Base-by-base conservation (phyloP, 2,329 filamentous ascomycete genomes). In the Neobulgaria alba region DNA sequence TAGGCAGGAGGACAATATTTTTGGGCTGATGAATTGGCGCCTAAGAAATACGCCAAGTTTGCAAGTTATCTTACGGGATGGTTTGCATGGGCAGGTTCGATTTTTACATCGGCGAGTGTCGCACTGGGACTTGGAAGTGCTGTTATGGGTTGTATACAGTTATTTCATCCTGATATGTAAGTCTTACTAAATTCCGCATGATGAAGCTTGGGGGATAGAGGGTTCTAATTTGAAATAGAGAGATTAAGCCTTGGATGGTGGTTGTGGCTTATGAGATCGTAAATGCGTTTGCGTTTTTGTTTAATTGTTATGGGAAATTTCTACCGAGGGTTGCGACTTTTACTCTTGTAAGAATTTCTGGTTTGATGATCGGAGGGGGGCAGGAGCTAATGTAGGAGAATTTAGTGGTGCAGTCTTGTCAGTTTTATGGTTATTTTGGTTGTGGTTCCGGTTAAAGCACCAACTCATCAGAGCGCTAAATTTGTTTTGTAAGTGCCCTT, bases 71-170 rank as follows among this genome's bases (percentile, higher is more conserved):
- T 59, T 5, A 65, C 64, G 1, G 65, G 65, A 9, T 73, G 67
- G 63, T 64, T 73, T 43, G 68, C 68, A 2, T 75, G 69, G 63
- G 67, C 69, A n/a, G 71, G 70, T 12, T 63, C 65, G 16, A 66
- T 75, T 39, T 75, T 74, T 46, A 73, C 70, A 5, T 68, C 61
- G 48, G 70, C 72, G 14, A 71, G 67, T 56, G 68, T 73, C 14
- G 66, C 68, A 3, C 52, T 74, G 34, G 66, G 66, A 35, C 57
- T 72, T 38, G 69, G 64, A 3, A 63, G 62, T 48, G 70, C 65
- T 2, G 49, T 65, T 29, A 65, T 73, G 32, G 72, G 72, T 17
- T 72, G 70, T 53, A 73, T 66, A 56, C 67, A 72, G 48, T 52
- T 75, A 40, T 58, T 61, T 10, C 67, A 75, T 58, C 69, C 71